Evolutionary conservation across 1,284 basidiomycete species (phyloP).

Genomic region (Trichosporon asahii): DNA sequence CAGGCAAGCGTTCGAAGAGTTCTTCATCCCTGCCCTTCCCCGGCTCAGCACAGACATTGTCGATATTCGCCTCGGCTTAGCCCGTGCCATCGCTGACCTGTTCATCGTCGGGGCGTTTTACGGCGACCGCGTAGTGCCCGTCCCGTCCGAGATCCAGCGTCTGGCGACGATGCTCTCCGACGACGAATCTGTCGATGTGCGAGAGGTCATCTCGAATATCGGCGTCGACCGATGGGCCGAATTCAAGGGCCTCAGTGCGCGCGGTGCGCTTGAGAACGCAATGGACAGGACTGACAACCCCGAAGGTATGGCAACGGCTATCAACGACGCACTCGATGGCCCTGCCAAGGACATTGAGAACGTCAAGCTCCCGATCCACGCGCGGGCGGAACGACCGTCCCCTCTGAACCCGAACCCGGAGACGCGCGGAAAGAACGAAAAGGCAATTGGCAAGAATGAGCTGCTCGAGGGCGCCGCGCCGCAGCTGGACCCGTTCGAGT

Average conservation of each 20-base stretch:
- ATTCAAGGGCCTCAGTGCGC: neutral
- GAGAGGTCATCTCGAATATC: slow-evolving; percentile 35
- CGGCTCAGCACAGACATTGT: slow-evolving; percentile 67
- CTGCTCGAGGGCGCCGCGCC: neutral
- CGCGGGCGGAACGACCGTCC: slow-evolving; percentile 9
- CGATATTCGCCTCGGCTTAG: slow-evolving; percentile 81
- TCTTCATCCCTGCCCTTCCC: slow-evolving; percentile 61
- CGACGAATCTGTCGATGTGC: slow-evolving; percentile 44
- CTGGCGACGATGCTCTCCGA: slow-evolving; percentile 30
- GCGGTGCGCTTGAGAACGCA: neutral
- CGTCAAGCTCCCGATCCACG: slow-evolving; percentile 4
- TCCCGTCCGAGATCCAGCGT: slow-evolving; percentile 32
- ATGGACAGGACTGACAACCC: slow-evolving; percentile 68
- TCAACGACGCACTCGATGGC: slow-evolving; percentile 60
- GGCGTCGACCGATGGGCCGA: slow-evolving; percentile 28
- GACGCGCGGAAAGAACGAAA: neutral
- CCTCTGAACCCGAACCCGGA: neutral
- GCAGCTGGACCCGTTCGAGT: neutral
- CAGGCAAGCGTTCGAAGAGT: slow-evolving; percentile 57
- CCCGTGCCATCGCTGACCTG: slow-evolving; percentile 53
- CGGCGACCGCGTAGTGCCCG: slow-evolving; percentile 25
- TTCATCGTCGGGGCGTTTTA: slow-evolving; percentile 45
- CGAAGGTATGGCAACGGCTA: slow-evolving; percentile 68
- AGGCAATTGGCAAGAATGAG: neutral
- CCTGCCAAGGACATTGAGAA: neutral